Conservation (phyloP, 1,284 basidiomycete genomes). For the Mycena sp. region DNA sequence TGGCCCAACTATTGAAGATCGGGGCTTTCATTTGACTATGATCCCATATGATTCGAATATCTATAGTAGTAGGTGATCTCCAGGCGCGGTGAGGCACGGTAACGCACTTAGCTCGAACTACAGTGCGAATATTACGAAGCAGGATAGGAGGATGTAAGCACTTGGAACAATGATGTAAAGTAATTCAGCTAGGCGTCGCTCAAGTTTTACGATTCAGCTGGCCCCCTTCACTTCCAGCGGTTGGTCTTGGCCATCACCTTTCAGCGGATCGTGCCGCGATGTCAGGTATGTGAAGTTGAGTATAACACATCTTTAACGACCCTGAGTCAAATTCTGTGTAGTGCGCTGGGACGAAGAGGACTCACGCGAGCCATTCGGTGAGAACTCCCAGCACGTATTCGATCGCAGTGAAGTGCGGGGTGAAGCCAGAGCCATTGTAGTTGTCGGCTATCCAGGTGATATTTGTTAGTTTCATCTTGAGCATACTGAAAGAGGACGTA, state of each 20-base stretch:
- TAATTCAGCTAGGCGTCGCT: too few relatives aligned
- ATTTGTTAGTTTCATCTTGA: constrained; percentile 16
- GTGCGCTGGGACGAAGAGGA: not conserved
- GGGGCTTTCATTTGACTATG: too few relatives aligned
- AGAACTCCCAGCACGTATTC: constrained; percentile 45
- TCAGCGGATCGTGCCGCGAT: constrained; percentile 26
- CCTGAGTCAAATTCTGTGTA: not conserved
- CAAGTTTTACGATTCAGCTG: too few relatives aligned
- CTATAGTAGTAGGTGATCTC: too few relatives aligned
- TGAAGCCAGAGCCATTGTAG: constrained; percentile 38
- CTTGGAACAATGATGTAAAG: too few relatives aligned
- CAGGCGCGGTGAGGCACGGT: too few relatives aligned
- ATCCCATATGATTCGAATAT: too few relatives aligned
- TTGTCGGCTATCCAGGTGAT: constrained; percentile 34
- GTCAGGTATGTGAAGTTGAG: constrained; percentile 32
- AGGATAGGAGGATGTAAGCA: too few relatives aligned
- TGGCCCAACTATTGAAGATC: too few relatives aligned
- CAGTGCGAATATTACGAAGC: too few relatives aligned
- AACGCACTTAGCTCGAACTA: too few relatives aligned
- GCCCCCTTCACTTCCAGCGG: too few relatives aligned
- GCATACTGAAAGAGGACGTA: constrained; percentile 19
- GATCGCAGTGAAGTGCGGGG: constrained; percentile 39
- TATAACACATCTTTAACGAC: constrained; percentile 21
- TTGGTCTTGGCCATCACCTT: not conserved
- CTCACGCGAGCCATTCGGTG: constrained; percentile 43